These are phyloP conservation scores for Echinosophora koreensis DNA, from an alignment of 306 rosid genomes.

Conservation along the genomic window DNA sequence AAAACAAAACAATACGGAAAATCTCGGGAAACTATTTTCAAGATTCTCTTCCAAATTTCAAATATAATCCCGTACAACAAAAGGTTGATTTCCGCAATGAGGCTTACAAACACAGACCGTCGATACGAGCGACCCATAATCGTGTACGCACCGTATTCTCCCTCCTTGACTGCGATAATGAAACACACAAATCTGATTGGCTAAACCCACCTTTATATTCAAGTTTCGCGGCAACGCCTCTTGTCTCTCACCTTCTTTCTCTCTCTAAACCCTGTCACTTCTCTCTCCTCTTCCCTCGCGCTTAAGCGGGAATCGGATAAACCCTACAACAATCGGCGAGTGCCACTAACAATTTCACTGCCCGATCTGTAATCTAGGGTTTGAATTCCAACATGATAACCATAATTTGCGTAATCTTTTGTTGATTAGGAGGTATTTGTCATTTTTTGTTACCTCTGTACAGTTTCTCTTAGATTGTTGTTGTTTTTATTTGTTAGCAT, in stretches of 20 bases:
- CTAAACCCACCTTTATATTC: conserved; percentile 52
- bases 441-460: background rate
- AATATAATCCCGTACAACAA: conserved; percentile 53
- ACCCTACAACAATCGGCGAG: conserved; percentile 58
- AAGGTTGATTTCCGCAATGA: background rate
- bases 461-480: conserved; percentile 11
- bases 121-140: accelerated
- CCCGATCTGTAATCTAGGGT: conserved; percentile 72
- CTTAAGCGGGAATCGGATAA: conserved; percentile 42
- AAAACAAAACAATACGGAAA: too few relatives aligned
- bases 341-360: conserved; percentile 6
- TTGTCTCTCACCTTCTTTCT: conserved; percentile 3
- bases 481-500: background rate
- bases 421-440: conserved; percentile 13
- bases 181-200: conserved; percentile 45
- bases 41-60: conserved; percentile 52
- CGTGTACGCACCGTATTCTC: conserved; percentile 57
- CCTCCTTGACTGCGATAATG: conserved; percentile 51
- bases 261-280: conserved; percentile 44
- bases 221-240: conserved; percentile 90
- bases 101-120: background rate
- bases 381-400: conserved; percentile 21
- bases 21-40: background rate
- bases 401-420: conserved; percentile 13
- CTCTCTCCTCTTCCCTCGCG: conserved; percentile 31